Percentiles rank a stretch among this genome's conserved stretches.
phyloP scores from a whole-genome alignment of 257 asterid genomes.

The Cynanchum wilfordii region DNA sequence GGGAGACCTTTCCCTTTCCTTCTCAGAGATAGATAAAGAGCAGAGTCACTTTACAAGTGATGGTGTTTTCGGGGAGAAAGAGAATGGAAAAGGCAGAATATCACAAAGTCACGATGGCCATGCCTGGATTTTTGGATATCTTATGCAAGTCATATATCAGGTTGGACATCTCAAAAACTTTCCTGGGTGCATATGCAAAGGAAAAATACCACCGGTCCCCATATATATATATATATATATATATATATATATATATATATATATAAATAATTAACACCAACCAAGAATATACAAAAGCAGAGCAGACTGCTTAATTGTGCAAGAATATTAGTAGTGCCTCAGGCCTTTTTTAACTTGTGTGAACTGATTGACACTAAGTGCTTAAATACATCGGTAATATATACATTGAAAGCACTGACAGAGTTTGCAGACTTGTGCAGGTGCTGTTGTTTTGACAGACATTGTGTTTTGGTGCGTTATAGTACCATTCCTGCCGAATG shows the following conservation, averaged over 20 bases:
- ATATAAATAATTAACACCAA: too few relatives aligned
- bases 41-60: background rate
- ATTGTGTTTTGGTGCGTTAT: slow-evolving; percentile 75
- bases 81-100: background rate
- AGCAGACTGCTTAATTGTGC: background rate
- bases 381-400: background rate
- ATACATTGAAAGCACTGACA: background rate
- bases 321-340: background rate
- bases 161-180: background rate
- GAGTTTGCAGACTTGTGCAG: slow-evolving; percentile 51
- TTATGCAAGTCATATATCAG: slow-evolving; percentile 16
- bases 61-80: background rate
- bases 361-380: too few relatives aligned
- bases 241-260: too few relatives aligned
- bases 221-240: too few relatives aligned
- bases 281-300: too few relatives aligned
- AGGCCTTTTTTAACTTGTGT: background rate
- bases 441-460: slow-evolving; percentile 78
- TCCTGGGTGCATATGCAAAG: too few relatives aligned
- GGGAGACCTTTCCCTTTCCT: background rate
- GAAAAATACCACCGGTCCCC: too few relatives aligned
- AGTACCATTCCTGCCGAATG: slow-evolving; percentile 73
- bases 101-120: slow-evolving; percentile 8
- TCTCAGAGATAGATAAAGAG: background rate
- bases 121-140: slow-evolving; percentile 8